These are phyloP conservation scores for Trichoderma lentiforme DNA, from an alignment of 2,329 filamentous ascomycete species.

Conservation along the genomic window DNA sequence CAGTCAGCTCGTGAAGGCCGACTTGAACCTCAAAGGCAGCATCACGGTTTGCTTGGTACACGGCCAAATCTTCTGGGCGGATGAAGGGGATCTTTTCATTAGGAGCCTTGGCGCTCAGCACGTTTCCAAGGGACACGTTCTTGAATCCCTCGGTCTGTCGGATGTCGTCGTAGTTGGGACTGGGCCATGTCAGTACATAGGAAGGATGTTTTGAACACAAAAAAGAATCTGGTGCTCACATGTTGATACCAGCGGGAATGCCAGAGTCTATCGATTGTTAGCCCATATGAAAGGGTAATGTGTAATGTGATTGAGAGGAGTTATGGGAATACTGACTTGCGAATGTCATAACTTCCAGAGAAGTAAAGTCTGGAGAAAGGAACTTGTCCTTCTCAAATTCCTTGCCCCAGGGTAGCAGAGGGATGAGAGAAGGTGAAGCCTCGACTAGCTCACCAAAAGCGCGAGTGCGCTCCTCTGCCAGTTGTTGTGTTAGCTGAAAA, in stretches of 20 bases:
- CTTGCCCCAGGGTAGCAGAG: slow-evolving; percentile 79
- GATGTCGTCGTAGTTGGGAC: slow-evolving; percentile 70
- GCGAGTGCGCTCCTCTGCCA: slow-evolving; percentile 70
- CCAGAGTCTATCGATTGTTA: slow-evolving; percentile 46
- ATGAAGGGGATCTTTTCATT: slow-evolving; percentile 94
- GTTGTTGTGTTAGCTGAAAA: not conserved
- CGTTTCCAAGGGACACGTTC: slow-evolving; percentile 90
- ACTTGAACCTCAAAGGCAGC: slow-evolving; percentile 93
- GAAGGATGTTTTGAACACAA: not conserved
- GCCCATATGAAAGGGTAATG: slow-evolving; percentile 30
- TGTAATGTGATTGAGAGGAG: not conserved
- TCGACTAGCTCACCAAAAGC: slow-evolving; percentile 84
- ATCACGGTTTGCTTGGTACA: slow-evolving; percentile 82
- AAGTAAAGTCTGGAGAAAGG: slow-evolving; percentile 91
- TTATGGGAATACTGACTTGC: slow-evolving; percentile 27
- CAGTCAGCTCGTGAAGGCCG: slow-evolving; percentile 81
- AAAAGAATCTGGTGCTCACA: slow-evolving; percentile 33
- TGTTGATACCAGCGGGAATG: slow-evolving; percentile 67
- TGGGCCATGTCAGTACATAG: slow-evolving; percentile 22
- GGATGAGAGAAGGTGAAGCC: slow-evolving; percentile 78
- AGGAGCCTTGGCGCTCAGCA: slow-evolving; percentile 84
- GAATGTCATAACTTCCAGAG: slow-evolving; percentile 85
- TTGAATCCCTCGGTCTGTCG: slow-evolving; percentile 85
- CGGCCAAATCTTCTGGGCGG: slow-evolving; percentile 67
- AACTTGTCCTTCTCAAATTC: slow-evolving; percentile 98